Base-by-base conservation (phyloP, 2,329 filamentous ascomycete species). In the Fusarium ambrosium region DNA sequence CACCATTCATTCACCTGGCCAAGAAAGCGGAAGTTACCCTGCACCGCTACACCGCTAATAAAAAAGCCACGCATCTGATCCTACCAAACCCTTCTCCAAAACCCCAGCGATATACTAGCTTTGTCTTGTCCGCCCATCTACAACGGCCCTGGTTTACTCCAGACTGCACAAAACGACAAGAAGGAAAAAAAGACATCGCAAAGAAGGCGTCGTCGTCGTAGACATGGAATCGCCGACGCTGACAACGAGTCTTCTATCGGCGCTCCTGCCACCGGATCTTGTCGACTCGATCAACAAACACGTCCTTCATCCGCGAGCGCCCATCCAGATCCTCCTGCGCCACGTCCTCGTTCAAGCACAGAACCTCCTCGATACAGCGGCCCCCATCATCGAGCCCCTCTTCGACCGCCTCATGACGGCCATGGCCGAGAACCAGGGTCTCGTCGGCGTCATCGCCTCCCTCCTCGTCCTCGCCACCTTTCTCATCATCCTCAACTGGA, bases 401-500 rank as follows among this genome's bases (percentile, higher is more conserved):
- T 69, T 86, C 64, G 85, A 88, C 78, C 83, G 82, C 66, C 74
- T 79, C 10, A 68, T 85, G 62, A 71, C 78, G 34, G 71, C 81
- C 20, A 79, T 85, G 37, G 76, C 79, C 41, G 81, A 81, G 24
- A 81, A 84, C 78, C 80, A 83, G 75, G 80, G 80, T 51, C 69
- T 80, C 51, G 76, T 81, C 68, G 79, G 80, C 62, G 66, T 81
- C 62, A 68, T 83, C 60, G 76, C 82, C 14, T 80, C 82, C 56
- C 78, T 83, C 39, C 76, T 81, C 32, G 71, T 83, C 16, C 71
- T 84, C 65, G 83, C 92, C 53, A 76, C 91, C 34, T 84, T 91
- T 65, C 82, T 96, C 62, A 86, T 95, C 80, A 81, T 95, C 66
- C 86, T 97, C 73, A 89, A 92, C 80, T 92, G 93, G 85, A 85